A percentile compares a stretch with the other conserved stretches of the same genome.
phyloP scores from a whole-genome alignment of 2,329 filamentous ascomycete species.

The Calonectria pseudoturangicola region DNA sequence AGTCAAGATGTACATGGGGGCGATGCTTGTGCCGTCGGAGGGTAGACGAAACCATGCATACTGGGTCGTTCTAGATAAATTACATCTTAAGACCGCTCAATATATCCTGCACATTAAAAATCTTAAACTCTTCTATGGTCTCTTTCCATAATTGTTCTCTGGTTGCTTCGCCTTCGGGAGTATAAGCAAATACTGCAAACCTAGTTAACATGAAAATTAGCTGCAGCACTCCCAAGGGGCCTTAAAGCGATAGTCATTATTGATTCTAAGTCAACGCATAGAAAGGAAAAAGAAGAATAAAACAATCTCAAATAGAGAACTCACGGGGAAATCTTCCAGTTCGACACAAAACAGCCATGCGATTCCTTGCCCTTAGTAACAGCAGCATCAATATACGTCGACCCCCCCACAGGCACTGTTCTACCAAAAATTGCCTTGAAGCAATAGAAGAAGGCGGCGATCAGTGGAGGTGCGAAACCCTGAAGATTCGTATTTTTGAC shows the following conservation, averaged over 20 bases:
- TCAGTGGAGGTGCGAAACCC: neutral
- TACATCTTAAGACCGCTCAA: conserved; percentile 13
- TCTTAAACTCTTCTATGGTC: neutral
- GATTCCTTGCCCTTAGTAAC: conserved; percentile 35
- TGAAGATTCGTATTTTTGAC: conserved; percentile 29
- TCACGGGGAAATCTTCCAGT: conserved; percentile 39
- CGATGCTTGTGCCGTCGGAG: neutral
- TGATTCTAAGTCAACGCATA: too few species aligned
- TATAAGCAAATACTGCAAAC: conserved; percentile 30
- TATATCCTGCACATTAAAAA: neutral
- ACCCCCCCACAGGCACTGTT: conserved; percentile 31
- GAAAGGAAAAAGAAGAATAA: too few species aligned
- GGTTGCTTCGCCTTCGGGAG: neutral
- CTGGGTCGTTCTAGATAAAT: neutral
- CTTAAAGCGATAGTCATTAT: too few species aligned
- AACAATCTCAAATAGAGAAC: neutral
- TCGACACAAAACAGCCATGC: conserved; percentile 35
- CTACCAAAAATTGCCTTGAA: conserved; percentile 32
- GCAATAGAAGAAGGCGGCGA: conserved; percentile 1
- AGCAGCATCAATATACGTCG: conserved; percentile 38
- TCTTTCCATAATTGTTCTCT: neutral
- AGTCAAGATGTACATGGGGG: too few species aligned
- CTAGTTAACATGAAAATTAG: neutral
- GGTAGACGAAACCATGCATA: neutral
- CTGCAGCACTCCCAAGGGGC: neutral